phyloP scores from a whole-genome alignment of 169 alveolate species.

The Plasmodium chabaudi region DNA sequence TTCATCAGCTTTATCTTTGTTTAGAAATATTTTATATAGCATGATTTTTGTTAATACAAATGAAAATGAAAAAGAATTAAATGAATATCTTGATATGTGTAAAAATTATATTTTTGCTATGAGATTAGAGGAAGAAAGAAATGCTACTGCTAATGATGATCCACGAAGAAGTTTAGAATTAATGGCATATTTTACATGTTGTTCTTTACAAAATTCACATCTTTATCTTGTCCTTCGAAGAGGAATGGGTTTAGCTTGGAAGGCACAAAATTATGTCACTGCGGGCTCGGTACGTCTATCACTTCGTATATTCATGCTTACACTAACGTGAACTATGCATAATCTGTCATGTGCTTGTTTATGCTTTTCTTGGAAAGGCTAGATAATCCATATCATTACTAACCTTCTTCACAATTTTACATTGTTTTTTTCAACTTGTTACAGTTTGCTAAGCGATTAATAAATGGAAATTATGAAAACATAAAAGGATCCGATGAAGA shows the following conservation, averaged over 20 bases:
- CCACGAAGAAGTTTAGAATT: conserved; percentile 85
- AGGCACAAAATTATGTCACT: conserved; percentile 88
- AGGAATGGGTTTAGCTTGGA: conserved; percentile 91
- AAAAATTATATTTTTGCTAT: conserved; percentile 80
- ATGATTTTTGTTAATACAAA: conserved; percentile 25
- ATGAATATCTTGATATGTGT: conserved; percentile 50
- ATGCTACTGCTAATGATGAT: conserved; percentile 70
- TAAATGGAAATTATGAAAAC: conserved; percentile 69
- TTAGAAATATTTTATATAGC: conserved; percentile 69
- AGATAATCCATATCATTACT: background rate
- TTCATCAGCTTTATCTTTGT: conserved; percentile 62
- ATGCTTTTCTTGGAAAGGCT: background rate
- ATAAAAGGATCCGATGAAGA: conserved; percentile 78
- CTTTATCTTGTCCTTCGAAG: conserved; percentile 87
- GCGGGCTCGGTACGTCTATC: conserved; percentile 79
- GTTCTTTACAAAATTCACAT: conserved; percentile 86
- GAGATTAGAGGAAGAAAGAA: conserved; percentile 83
- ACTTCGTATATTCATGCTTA: background rate
- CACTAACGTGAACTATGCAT: background rate
- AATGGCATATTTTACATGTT: conserved; percentile 89
- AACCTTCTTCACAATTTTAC: background rate
- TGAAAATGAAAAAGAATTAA: conserved; percentile 41
- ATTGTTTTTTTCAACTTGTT: conserved; percentile 1
- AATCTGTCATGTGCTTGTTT: background rate
- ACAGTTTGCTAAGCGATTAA: conserved; percentile 68